Conservation (phyloP, 371 early-diverging fungal genomes). For the Batrachochytrium dendrobatidis region DNA sequence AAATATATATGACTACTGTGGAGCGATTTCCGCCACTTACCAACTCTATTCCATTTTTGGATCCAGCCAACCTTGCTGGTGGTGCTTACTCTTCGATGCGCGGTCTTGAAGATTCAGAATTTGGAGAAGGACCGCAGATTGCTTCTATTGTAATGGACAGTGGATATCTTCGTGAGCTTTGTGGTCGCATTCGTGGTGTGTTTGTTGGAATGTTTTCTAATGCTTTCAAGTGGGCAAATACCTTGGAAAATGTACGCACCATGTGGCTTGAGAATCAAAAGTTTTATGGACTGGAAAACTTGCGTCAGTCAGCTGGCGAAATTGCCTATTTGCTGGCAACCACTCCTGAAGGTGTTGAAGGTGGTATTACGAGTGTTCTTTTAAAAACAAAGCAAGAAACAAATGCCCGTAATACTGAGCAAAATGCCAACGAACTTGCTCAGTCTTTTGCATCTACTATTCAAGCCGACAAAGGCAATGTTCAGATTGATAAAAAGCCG, state of each 20-base stretch:
- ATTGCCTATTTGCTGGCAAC: conserved; percentile 29
- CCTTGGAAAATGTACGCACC: conserved; percentile 30
- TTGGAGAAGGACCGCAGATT: conserved; percentile 42
- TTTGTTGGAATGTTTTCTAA: conserved; percentile 45
- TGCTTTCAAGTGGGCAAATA: conserved; percentile 36
- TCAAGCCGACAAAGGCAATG: too few relatives aligned
- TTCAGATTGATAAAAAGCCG: background rate
- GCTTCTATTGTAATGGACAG: conserved; percentile 39
- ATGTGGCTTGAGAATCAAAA: conserved; percentile 46
- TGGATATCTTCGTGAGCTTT: conserved; percentile 41
- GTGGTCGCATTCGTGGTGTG: conserved; percentile 45
- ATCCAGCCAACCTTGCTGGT: conserved; percentile 36
- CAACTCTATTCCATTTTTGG: conserved; percentile 44
- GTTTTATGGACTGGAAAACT: conserved; percentile 25
- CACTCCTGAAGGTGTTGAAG: conserved; percentile 14
- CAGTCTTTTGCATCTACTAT: background rate
- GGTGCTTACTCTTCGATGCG: conserved; percentile 36
- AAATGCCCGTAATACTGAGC: background rate
- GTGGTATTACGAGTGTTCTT: conserved; percentile 22
- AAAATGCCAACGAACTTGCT: background rate
- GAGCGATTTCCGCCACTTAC: conserved; percentile 36
- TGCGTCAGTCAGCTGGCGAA: conserved; percentile 28
- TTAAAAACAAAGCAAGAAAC: conserved; percentile 1
- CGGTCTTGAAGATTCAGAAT: conserved; percentile 43
- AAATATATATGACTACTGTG: conserved; percentile 31